Percentiles rank a stretch among this genome's conserved stretches.
Conservation (phyloP, 768 basidiomycete genomes). For the Panus rudis region DNA sequence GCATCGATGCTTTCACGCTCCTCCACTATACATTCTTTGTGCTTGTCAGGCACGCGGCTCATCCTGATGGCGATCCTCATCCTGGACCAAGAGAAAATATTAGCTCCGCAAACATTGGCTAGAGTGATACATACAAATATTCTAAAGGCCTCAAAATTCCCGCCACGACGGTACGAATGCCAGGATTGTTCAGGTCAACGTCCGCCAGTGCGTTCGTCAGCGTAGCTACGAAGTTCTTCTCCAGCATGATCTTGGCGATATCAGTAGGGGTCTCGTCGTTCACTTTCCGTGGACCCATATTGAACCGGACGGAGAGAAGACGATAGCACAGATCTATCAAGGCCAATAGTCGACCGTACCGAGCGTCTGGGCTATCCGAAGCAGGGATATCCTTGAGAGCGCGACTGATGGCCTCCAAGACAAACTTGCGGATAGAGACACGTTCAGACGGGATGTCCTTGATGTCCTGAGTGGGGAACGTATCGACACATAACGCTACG, state of each 20-base stretch:
- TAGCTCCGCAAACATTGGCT: too few relatives aligned
- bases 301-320: constrained; percentile 74
- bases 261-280: constrained; percentile 79
- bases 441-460: constrained; percentile 79
- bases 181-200: constrained; percentile 92
- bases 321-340: constrained; percentile 84
- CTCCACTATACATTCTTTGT: constrained; percentile 49
- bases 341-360: constrained; percentile 85
- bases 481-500: constrained; percentile 91
- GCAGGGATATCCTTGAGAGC: constrained; percentile 73
- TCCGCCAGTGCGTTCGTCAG: constrained; percentile 86
- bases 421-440: constrained; percentile 81
- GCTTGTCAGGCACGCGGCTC: constrained; percentile 70
- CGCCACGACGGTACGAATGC: constrained; percentile 78
- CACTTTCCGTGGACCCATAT: constrained; percentile 40
- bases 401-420: constrained; percentile 82
- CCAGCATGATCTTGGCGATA: constrained; percentile 95
- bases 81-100: constrained; percentile 42
- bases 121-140: too few relatives aligned
- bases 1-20: constrained; percentile 37
- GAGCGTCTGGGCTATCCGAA: constrained; percentile 52
- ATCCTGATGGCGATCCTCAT: constrained; percentile 98
- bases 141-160: constrained; percentile 87
- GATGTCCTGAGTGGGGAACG: constrained; percentile 49
- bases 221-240: constrained; percentile 90